Evolutionary conservation across 2,329 filamentous ascomycete species (phyloP).

Genomic region (Mariannaea sp.): DNA sequence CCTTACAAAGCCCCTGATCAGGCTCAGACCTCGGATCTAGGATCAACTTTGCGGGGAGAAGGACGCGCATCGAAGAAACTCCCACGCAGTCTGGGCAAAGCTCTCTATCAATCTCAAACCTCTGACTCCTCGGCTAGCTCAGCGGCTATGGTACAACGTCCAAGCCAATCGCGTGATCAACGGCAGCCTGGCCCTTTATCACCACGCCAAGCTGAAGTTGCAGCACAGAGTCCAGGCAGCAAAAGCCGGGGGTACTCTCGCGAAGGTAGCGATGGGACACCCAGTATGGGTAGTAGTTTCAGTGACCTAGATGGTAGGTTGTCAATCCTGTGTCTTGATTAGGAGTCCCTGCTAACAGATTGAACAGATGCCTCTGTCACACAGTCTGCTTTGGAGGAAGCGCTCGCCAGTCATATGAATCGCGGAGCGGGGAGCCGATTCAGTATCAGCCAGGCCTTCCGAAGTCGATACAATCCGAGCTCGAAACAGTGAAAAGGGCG

Average conservation of each 20-base stretch:
- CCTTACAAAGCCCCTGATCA: constrained; percentile 49
- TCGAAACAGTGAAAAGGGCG: constrained; percentile 38
- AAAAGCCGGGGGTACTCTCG: constrained; percentile 57
- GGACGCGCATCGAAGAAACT: constrained; percentile 42
- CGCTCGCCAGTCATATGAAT: constrained; percentile 62
- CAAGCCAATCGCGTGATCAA: constrained; percentile 41
- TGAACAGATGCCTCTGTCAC: constrained; percentile 74
- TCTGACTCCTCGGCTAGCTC: constrained; percentile 68
- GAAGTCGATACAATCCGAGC: constrained; percentile 61
- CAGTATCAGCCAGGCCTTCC: constrained; percentile 70
- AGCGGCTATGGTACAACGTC: constrained; percentile 45
- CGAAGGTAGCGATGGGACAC: constrained; percentile 73
- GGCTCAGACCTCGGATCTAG: constrained; percentile 50
- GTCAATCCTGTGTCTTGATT: constrained; percentile 3
- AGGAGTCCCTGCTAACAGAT: constrained; percentile 8
- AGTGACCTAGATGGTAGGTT: constrained; percentile 77
- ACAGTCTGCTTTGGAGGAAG: constrained; percentile 80
- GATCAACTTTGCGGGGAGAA: constrained; percentile 58
- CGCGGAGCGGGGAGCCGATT: constrained; percentile 53
- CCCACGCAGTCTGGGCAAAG: constrained; percentile 38
- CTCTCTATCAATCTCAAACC: constrained; percentile 56
- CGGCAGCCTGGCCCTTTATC: constrained; percentile 54
- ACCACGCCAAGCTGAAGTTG: constrained; percentile 64
- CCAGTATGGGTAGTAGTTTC: constrained; percentile 84
- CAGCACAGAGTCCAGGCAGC: constrained; percentile 57